Conservation (phyloP, 768 basidiomycete species). For the Rhodotorula taiwanensis region DNA sequence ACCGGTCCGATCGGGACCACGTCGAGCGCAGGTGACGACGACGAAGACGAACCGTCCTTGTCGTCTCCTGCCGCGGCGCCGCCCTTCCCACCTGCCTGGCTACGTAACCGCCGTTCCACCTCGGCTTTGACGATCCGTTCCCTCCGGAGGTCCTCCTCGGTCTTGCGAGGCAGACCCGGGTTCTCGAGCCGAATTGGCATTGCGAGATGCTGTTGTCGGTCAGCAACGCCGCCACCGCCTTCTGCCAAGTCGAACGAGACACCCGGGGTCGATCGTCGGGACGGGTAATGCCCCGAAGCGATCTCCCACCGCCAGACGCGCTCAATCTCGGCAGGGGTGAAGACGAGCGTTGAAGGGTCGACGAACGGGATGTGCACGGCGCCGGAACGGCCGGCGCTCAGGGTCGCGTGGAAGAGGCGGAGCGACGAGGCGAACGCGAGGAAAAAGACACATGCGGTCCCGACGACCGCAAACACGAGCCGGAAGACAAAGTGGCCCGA, state of each 20-base stretch:
- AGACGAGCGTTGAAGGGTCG: conserved; percentile 23
- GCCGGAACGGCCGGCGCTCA: background rate
- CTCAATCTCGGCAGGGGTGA: conserved; percentile 50
- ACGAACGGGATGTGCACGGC: conserved; percentile 12
- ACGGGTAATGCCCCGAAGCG: conserved; percentile 86
- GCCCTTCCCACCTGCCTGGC: conserved; percentile 38
- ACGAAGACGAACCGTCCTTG: conserved; percentile 25
- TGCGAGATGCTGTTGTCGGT: background rate
- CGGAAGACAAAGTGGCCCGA: background rate
- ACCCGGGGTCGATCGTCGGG: conserved; percentile 61
- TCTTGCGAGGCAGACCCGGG: conserved; percentile 58
- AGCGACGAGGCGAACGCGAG: background rate
- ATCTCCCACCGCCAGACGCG: conserved; percentile 96
- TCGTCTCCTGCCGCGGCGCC: background rate
- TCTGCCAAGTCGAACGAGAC: conserved; percentile 34
- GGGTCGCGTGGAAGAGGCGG: background rate
- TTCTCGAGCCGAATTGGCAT: conserved; percentile 53
- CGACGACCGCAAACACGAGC: conserved; percentile 7
- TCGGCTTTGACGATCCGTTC: conserved; percentile 45
- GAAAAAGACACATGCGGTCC: conserved; percentile 5
- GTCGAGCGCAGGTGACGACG: conserved; percentile 33
- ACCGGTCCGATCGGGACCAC: conserved; percentile 69
- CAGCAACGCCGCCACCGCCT: background rate
- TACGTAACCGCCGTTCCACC: conserved; percentile 44
- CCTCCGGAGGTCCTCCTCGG: conserved; percentile 40